These are phyloP conservation scores for Tulasnella sp. DNA, from an alignment of 768 basidiomycete species.

Conservation along the genomic window DNA sequence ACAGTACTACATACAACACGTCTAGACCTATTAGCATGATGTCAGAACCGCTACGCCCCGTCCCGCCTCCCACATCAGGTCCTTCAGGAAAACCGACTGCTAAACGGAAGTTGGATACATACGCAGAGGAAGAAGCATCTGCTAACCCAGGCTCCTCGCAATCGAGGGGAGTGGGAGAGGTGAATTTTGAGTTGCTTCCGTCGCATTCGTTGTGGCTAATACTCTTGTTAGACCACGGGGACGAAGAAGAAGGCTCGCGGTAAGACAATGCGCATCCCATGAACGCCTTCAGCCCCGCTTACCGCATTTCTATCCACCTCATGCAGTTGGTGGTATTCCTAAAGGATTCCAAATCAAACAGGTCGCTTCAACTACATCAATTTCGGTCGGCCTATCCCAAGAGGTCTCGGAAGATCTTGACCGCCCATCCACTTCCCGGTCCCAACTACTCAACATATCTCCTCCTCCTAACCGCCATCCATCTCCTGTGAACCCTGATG, in stretches of 20 bases:
- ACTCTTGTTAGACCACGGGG: not conserved
- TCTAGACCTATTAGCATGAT: conserved; percentile 5
- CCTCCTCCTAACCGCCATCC: conserved; percentile 13
- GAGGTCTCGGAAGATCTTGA: not conserved
- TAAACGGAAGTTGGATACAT: conserved; percentile 4
- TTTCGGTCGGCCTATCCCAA: not conserved
- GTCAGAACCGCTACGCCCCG: conserved; percentile 3
- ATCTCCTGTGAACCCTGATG: conserved; percentile 1
- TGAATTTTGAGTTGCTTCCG: not conserved
- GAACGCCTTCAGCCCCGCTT: not conserved
- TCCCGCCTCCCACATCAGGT: not conserved
- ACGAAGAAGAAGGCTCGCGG: not conserved
- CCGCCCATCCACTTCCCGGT: not conserved
- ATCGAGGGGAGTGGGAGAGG: not conserved
- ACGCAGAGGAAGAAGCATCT: not conserved
- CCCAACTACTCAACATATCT: not conserved
- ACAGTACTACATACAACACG: not conserved
- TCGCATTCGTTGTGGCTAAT: not conserved
- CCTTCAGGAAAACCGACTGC: not conserved
- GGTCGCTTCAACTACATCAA: not conserved
- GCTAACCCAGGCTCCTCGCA: not conserved
- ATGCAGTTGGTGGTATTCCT: not conserved
- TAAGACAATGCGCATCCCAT: not conserved
- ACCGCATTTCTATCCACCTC: not conserved
- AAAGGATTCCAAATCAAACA: conserved; percentile 7